Conservation (phyloP, 768 basidiomycete genomes). For the Cystoderma amianthinum region DNA sequence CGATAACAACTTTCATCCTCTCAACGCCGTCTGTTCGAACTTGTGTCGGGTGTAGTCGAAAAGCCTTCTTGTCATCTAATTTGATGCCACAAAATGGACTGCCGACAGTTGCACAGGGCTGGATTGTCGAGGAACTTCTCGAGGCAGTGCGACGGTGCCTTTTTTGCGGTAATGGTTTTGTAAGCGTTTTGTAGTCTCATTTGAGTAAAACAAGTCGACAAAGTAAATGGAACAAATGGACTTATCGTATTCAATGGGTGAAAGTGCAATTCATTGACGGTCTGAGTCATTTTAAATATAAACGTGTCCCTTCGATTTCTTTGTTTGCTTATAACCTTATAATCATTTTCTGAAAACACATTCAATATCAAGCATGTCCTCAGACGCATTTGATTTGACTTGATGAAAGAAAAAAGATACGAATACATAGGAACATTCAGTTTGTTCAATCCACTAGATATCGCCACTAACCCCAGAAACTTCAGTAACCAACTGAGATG, state of each 20-base stretch:
- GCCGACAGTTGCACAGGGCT: slow-evolving; percentile 43
- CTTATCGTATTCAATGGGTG: too few species aligned
- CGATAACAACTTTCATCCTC: slow-evolving; percentile 74
- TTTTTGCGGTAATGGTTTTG: slow-evolving; percentile 64
- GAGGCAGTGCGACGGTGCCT: slow-evolving; percentile 64
- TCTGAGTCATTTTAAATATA: too few species aligned
- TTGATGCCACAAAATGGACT: slow-evolving; percentile 31
- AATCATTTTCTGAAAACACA: too few species aligned
- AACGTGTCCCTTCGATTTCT: too few species aligned
- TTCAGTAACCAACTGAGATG: slow-evolving; percentile 49
- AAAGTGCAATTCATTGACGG: too few species aligned
- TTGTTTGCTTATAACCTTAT: too few species aligned
- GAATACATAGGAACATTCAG: neutral
- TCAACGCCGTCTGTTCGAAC: slow-evolving; percentile 75
- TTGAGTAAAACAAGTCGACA: too few species aligned
- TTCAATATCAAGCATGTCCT: too few species aligned
- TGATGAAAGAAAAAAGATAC: neutral
- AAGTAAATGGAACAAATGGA: too few species aligned
- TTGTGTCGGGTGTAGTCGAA: slow-evolving; percentile 75
- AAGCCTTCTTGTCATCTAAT: slow-evolving; percentile 68
- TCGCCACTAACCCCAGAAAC: too few species aligned
- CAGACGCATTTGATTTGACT: neutral
- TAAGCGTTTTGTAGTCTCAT: slow-evolving; percentile 41
- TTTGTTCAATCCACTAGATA: too few species aligned
- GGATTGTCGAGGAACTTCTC: slow-evolving; percentile 59